phyloP scores from a whole-genome alignment of 768 basidiomycete genomes.

The Candolleomyces efflorescens region DNA sequence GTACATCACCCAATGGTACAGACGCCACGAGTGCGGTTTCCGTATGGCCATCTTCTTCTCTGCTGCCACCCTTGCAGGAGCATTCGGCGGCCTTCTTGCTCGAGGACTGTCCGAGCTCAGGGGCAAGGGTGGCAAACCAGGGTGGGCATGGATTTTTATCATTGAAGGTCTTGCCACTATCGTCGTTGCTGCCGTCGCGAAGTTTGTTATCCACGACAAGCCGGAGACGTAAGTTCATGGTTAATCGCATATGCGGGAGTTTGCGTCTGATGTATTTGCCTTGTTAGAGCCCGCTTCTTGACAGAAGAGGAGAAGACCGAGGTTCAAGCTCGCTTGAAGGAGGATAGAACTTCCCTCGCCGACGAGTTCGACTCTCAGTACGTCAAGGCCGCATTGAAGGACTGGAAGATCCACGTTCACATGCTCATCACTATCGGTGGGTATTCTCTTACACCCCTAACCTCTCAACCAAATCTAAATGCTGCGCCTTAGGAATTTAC shows the following conservation, averaged over 20 bases:
- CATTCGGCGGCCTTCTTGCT: constrained; percentile 28
- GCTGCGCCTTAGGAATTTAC: constrained; percentile 19
- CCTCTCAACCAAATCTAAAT: not conserved
- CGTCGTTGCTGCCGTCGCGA: constrained; percentile 21
- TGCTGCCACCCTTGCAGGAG: constrained; percentile 28
- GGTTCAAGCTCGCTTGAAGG: constrained; percentile 21
- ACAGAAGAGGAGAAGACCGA: constrained; percentile 25
- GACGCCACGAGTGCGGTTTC: constrained; percentile 27
- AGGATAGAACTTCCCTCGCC: constrained; percentile 22
- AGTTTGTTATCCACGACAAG: constrained; percentile 23
- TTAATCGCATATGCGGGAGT: not conserved
- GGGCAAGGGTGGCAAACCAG: constrained; percentile 20
- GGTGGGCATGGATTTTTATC: constrained; percentile 32
- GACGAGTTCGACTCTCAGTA: constrained; percentile 26
- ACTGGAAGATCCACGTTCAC: constrained; percentile 32
- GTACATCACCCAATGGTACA: constrained; percentile 29
- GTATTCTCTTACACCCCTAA: not conserved
- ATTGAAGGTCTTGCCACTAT: constrained; percentile 25
- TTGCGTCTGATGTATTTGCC: not conserved
- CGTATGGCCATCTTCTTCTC: constrained; percentile 31
- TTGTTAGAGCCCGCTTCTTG: constrained; percentile 22
- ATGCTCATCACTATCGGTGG: constrained; percentile 29
- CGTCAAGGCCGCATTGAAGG: constrained; percentile 22
- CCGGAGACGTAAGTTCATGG: constrained; percentile 21
- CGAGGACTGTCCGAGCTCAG: constrained; percentile 24